Percentiles rank a stretch among this genome's conserved stretches.
Evolutionary conservation across 2,329 filamentous ascomycete species (phyloP).

Genomic region (Aureobasidium sp.): DNA sequence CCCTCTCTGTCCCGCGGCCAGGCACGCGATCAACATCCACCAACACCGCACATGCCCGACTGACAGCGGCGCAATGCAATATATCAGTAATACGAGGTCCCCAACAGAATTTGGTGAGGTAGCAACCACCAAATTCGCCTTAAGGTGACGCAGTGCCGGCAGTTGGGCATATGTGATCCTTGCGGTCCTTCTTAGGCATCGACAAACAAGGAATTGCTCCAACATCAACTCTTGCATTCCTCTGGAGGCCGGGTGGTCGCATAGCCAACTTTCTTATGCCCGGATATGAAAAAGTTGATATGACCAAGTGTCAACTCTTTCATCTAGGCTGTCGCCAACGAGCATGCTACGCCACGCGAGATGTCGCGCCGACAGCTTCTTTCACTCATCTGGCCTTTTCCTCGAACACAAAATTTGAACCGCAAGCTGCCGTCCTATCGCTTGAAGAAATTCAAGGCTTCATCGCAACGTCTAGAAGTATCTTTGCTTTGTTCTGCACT

Average conservation of each 20-base stretch:
- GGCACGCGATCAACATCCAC: background rate
- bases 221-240: background rate
- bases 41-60: background rate
- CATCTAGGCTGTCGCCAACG: too few relatives aligned
- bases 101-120: background rate
- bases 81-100: constrained; percentile 7
- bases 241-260: too few relatives aligned
- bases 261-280: background rate
- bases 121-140: background rate
- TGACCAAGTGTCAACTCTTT: too few relatives aligned
- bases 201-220: background rate
- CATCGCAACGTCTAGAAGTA: background rate
- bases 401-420: background rate
- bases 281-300: too few relatives aligned
- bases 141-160: background rate
- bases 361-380: too few relatives aligned
- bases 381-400: background rate
- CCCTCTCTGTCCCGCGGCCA: background rate
- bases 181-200: background rate
- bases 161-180: background rate
- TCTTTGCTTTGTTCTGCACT: background rate
- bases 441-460: too few relatives aligned
- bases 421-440: background rate
- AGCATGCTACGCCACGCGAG: too few relatives aligned
- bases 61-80: background rate